phyloP scores from a whole-genome alignment of 192 early-diverging fungal genomes.

The Coemansia sp. region DNA sequence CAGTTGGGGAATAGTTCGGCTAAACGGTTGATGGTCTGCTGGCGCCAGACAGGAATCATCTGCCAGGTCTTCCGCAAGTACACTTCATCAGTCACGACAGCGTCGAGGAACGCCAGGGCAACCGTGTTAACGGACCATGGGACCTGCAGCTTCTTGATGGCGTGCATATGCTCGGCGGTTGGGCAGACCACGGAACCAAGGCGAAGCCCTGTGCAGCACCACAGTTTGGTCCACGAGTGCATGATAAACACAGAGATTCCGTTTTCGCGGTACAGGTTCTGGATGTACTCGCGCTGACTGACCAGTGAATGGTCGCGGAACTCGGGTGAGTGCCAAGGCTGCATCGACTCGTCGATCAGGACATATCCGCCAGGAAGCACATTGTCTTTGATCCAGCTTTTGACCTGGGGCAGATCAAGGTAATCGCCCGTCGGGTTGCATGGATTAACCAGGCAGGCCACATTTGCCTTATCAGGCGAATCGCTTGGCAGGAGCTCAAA shows the following conservation, averaged over 20 bases:
- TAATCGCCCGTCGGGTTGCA: constrained; percentile 92
- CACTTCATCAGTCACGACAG: constrained; percentile 66
- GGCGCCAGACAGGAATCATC: constrained; percentile 69
- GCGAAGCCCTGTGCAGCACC: constrained; percentile 89
- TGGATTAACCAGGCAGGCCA: constrained; percentile 87
- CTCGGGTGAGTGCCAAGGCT: constrained; percentile 82
- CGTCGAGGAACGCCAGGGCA: constrained; percentile 79
- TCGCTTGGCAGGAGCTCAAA: constrained; percentile 64
- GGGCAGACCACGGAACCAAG: constrained; percentile 87
- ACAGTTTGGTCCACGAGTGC: constrained; percentile 94
- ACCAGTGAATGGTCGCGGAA: constrained; percentile 83
- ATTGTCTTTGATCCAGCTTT: constrained; percentile 74
- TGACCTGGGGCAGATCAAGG: constrained; percentile 69
- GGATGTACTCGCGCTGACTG: constrained; percentile 68
- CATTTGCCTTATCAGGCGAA: constrained; percentile 60
- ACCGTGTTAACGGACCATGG: constrained; percentile 93
- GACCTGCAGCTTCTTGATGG: constrained; percentile 78
- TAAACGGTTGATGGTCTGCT: constrained; percentile 44
- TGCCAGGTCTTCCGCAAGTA: constrained; percentile 81
- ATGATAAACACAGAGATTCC: constrained; percentile 82
- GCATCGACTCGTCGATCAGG: constrained; percentile 92
- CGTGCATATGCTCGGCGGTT: constrained; percentile 69
- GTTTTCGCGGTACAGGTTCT: constrained; percentile 59
- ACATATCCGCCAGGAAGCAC: constrained; percentile 76
- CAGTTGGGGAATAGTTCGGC: constrained; percentile 52